Base-by-base conservation (phyloP, 192 early-diverging fungal species). In the Coemansia sp. region DNA sequence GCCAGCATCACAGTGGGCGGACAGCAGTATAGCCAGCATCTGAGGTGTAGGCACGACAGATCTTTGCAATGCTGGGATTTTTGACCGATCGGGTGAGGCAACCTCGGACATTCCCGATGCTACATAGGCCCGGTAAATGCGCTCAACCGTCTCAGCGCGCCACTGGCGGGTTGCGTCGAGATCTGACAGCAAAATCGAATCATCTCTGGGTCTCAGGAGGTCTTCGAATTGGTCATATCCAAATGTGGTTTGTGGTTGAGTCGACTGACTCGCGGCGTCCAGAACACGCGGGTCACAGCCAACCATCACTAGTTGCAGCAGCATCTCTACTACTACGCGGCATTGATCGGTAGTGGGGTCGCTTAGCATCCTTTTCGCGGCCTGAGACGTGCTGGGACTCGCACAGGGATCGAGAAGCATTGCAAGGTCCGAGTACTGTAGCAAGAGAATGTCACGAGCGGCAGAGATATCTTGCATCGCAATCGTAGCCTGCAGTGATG, bases 131-230 rank as follows among this genome's bases (percentile, higher is more conserved):
- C 70, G 69, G 34, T 81, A 81, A 16, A 81, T 64, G 60, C 73
- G 68, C 61, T 81, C 78, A 1, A 60, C 66, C 13, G 73, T 70
- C 9, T 64, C 63, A 3, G 67, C 66, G n/a, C 78, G 69, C 78
- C 78, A 81, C 14, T 10, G 16, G 16, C 23, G 34, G 9, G 51
- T n/a, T 2, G 42, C 46, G 5, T 53, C 48, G 8, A 40, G 36
- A 40, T 60, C 56, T 10, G 14, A 59, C 3, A 34, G 50, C 10
- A 34, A 23, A 6, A 13, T 21, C 24, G 18, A 33, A 26, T 38
- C 59, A 4, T 45, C 31, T 46, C 48, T 58, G 28, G 31, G 65
- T 11, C 60, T 66, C 16, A 63, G 45, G 6, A 53, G 18, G n/a
- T 55, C 58, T n/a, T 72, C 66, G 20, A 78, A 53, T n/a, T 72